Conservation (phyloP, 495 filamentous ascomycete species). For the Penicillium longicatenatum region DNA sequence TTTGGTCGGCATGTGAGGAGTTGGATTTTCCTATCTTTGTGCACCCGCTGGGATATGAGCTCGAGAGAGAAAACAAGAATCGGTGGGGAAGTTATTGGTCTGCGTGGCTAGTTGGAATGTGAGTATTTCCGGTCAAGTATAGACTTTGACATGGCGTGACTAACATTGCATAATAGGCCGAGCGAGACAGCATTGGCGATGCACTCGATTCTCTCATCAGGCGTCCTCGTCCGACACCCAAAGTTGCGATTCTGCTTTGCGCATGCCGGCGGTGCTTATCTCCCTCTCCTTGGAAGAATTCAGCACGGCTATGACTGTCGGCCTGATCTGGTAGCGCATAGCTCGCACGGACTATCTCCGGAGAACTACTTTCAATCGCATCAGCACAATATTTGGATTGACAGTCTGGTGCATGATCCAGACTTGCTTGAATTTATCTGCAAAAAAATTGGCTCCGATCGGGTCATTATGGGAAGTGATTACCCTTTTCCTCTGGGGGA, state of each 20-base stretch:
- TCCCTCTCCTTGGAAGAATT: conserved; percentile 23
- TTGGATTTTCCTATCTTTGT: conserved; percentile 23
- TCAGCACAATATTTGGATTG: conserved; percentile 28
- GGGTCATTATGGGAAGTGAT: conserved; percentile 28
- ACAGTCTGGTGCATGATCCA: conserved; percentile 26
- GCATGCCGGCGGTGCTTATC: conserved; percentile 22
- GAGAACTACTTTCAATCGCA: conserved; percentile 17
- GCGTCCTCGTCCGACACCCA: conserved; percentile 18
- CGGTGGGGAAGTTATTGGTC: conserved; percentile 25
- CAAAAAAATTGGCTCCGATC: conserved; percentile 23
- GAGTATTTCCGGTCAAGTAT: neutral
- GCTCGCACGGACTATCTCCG: conserved; percentile 20
- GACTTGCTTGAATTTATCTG: conserved; percentile 23
- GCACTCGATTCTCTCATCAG: conserved; percentile 19
- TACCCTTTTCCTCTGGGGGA: conserved; percentile 30
- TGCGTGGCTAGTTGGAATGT: conserved; percentile 26
- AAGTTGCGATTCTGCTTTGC: conserved; percentile 25
- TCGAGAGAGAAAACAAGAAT: conserved; percentile 19
- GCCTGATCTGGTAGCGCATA: conserved; percentile 24
- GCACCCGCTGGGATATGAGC: conserved; percentile 24
- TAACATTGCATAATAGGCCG: conserved; percentile 8
- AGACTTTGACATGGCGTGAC: neutral
- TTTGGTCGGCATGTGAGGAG: conserved; percentile 23
- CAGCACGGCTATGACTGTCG: conserved; percentile 28
- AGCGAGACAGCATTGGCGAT: conserved; percentile 25